Evolutionary conservation across 495 filamentous ascomycete species (phyloP).

Genomic region (Oleoguttula mirabilis): DNA sequence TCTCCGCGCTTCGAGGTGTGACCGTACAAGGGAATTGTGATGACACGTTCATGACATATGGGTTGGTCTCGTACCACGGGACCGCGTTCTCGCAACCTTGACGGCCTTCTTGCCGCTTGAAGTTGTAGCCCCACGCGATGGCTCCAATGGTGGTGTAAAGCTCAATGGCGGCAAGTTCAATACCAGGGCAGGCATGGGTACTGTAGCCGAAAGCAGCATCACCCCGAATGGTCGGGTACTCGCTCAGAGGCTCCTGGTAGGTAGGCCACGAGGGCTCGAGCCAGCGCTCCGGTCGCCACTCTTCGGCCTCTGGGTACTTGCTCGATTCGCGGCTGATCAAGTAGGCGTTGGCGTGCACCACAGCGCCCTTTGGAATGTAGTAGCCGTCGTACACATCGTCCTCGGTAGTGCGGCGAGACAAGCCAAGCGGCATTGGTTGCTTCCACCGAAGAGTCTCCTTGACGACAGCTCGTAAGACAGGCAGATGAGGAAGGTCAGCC

Average conservation of each 20-base stretch:
- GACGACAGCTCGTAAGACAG: slow-evolving; percentile 19
- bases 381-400: slow-evolving; percentile 29
- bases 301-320: slow-evolving; percentile 25
- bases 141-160: slow-evolving; percentile 43
- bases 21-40: slow-evolving; percentile 37
- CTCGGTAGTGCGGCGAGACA: slow-evolving; percentile 23
- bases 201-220: slow-evolving; percentile 47
- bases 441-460: slow-evolving; percentile 30
- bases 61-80: slow-evolving; percentile 41
- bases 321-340: slow-evolving; percentile 25
- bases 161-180: slow-evolving; percentile 40
- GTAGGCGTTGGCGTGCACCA: slow-evolving; percentile 24
- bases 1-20: slow-evolving; percentile 28
- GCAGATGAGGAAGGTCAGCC: slow-evolving; percentile 15
- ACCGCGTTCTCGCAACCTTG: slow-evolving; percentile 24
- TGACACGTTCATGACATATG: slow-evolving; percentile 44
- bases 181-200: slow-evolving; percentile 42
- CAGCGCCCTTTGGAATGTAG: slow-evolving; percentile 28
- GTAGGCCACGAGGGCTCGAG: slow-evolving; percentile 35
- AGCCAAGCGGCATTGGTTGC: slow-evolving; percentile 23
- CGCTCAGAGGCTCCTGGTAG: slow-evolving; percentile 38
- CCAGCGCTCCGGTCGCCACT: slow-evolving; percentile 28
- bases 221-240: slow-evolving; percentile 38
- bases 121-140: slow-evolving; percentile 36
- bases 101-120: neutral